Conservation (phyloP, 129 eudicot species). For the Sambucus nigra region DNA sequence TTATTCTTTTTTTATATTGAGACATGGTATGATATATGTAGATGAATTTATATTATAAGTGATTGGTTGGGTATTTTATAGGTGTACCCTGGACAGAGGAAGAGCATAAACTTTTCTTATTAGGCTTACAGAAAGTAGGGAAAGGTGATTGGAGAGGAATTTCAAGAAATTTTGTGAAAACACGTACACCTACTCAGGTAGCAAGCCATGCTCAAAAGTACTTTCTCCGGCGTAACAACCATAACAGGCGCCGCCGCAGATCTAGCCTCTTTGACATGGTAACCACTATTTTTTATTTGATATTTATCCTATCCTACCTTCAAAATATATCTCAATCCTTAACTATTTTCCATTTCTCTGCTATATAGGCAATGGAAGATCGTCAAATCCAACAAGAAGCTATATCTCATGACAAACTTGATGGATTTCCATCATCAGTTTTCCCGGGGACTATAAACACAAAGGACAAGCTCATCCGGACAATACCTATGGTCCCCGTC, state of each 20-base stretch:
- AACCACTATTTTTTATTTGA: too few relatives aligned
- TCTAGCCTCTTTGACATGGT: conserved; percentile 96
- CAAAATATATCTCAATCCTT: too few relatives aligned
- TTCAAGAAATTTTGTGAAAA: conserved; percentile 78
- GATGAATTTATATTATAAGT: background rate
- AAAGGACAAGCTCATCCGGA: conserved; percentile 30
- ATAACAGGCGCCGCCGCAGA: conserved; percentile 81
- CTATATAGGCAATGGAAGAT: conserved; percentile 10
- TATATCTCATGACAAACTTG: conserved; percentile 10
- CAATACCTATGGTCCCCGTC: conserved; percentile 47
- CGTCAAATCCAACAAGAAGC: conserved; percentile 22
- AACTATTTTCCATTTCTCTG: too few relatives aligned
- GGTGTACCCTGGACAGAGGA: conserved; percentile 99
- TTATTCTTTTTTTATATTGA: background rate
- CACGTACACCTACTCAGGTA: conserved; percentile 95
- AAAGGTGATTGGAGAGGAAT: conserved; percentile 99
- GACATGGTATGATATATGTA: too few relatives aligned
- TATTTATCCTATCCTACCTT: background rate
- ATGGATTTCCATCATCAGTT: conserved; percentile 18
- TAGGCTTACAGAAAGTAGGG: conserved; percentile 77
- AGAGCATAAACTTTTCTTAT: conserved; percentile 63
- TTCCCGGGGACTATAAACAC: conserved; percentile 17
- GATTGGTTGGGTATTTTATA: conserved; percentile 4
- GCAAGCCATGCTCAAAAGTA: conserved; percentile 98
- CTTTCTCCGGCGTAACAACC: conserved; percentile 77